A percentile compares a stretch with the other conserved stretches of the same genome.
phyloP scores from a whole-genome alignment of 495 filamentous ascomycete species.

The Pyrenula aspistea region DNA sequence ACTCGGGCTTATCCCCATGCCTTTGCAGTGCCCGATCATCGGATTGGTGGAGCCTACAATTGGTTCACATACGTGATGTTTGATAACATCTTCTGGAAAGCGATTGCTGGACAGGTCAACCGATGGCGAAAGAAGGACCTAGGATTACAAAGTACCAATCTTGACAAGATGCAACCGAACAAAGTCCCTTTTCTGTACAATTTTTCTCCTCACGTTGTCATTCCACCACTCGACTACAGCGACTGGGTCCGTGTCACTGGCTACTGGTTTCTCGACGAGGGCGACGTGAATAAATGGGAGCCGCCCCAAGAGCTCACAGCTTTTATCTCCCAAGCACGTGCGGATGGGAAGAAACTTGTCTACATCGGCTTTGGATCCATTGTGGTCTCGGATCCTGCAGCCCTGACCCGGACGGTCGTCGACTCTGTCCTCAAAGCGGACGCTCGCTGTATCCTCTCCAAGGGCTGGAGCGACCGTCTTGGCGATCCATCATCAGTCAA shows the following conservation, averaged over 20 bases:
- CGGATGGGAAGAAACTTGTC: constrained; percentile 80
- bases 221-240: constrained; percentile 86
- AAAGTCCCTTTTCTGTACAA: constrained; percentile 97
- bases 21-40: constrained; percentile 86
- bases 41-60: constrained; percentile 92
- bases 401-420: constrained; percentile 79
- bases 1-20: constrained; percentile 95
- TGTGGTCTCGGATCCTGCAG: constrained; percentile 80
- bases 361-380: constrained; percentile 97
- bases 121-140: constrained; percentile 78
- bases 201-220: constrained; percentile 84
- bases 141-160: constrained; percentile 62
- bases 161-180: constrained; percentile 90
- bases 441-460: constrained; percentile 88
- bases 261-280: constrained; percentile 94
- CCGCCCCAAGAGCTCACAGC: constrained; percentile 61
- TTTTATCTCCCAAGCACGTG: constrained; percentile 71
- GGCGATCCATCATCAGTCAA: constrained; percentile 44
- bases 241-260: constrained; percentile 97
- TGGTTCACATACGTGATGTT: constrained; percentile 95
- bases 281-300: constrained; percentile 43
- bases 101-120: constrained; percentile 84
- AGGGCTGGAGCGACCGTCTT: constrained; percentile 96
- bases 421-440: constrained; percentile 86
- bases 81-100: constrained; percentile 93